Evolutionary conservation across 257 asterid species (phyloP).

Genomic region (Solanum okadae): DNA sequence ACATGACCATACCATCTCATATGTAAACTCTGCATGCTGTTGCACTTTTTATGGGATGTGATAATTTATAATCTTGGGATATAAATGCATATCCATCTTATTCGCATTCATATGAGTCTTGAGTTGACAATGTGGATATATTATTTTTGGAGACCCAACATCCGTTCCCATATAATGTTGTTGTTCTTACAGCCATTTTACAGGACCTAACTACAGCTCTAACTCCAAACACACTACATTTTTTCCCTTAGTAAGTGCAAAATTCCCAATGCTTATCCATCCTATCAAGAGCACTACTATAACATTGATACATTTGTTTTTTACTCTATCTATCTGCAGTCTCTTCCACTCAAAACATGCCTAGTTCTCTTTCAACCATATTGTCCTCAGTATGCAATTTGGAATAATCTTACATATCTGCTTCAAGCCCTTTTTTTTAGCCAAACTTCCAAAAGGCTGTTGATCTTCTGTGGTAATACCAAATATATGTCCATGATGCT

Average conservation of each 20-base stretch:
- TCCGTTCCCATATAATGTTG: not conserved
- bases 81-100: not conserved
- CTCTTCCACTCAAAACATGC: not conserved
- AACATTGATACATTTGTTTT: not conserved
- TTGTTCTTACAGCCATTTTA: not conserved
- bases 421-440: not conserved
- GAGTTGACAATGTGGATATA: not conserved
- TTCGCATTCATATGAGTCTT: not conserved
- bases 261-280: not conserved
- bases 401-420: not conserved
- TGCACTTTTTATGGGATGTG: not conserved
- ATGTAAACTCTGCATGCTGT: not conserved
- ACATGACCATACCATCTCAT: not conserved
- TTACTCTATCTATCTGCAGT: not conserved
- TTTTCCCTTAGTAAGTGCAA: not conserved
- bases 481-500: not conserved
- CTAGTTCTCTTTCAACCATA: not conserved
- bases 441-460: not conserved
- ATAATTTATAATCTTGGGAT: not conserved
- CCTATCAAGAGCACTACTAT: not conserved
- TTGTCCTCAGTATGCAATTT: not conserved
- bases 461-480: not conserved
- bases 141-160: not conserved
- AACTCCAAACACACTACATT: not conserved
- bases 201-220: not conserved